Percentiles rank a stretch among this genome's conserved stretches.
These are phyloP conservation scores for Golubevia pallescens DNA, from an alignment of 1,284 basidiomycete genomes.

Conservation along the genomic window DNA sequence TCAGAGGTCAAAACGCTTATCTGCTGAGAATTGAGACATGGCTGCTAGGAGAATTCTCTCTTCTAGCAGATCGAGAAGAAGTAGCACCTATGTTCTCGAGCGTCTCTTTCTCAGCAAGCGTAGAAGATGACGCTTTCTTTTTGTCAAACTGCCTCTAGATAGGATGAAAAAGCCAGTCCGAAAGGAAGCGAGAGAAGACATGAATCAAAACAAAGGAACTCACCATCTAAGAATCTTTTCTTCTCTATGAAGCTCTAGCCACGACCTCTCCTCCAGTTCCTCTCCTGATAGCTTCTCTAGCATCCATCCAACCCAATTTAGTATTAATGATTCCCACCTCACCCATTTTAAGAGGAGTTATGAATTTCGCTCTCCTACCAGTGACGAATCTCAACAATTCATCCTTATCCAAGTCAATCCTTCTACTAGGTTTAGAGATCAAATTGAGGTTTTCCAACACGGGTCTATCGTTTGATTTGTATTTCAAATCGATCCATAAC, in stretches of 20 bases:
- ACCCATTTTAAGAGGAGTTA: slow-evolving; percentile 78
- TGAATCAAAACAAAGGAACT: no score
- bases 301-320: slow-evolving; percentile 67
- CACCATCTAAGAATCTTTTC: no score
- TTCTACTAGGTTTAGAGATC: slow-evolving; percentile 76
- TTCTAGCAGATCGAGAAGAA: slow-evolving; percentile 30
- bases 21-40: no score
- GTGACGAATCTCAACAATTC: slow-evolving; percentile 77
- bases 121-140: no score
- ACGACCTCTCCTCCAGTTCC: slow-evolving; percentile 65
- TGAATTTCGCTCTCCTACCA: slow-evolving; percentile 68
- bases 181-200: no score
- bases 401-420: slow-evolving; percentile 74
- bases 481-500: slow-evolving; percentile 89
- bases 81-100: slow-evolving; percentile 47
- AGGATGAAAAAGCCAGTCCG: no score
- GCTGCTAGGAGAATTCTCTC: slow-evolving; percentile 2
- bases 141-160: no score
- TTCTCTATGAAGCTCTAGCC: no score
- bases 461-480: slow-evolving; percentile 77
- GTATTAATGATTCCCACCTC: slow-evolving; percentile 84
- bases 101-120: slow-evolving; percentile 55
- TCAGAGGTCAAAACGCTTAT: no score
- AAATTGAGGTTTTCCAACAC: slow-evolving; percentile 77
- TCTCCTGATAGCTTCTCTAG: slow-evolving; percentile 65